These are phyloP conservation scores for Salvia rosmarinus DNA, from an alignment of 257 asterid species.

Conservation along the genomic window DNA sequence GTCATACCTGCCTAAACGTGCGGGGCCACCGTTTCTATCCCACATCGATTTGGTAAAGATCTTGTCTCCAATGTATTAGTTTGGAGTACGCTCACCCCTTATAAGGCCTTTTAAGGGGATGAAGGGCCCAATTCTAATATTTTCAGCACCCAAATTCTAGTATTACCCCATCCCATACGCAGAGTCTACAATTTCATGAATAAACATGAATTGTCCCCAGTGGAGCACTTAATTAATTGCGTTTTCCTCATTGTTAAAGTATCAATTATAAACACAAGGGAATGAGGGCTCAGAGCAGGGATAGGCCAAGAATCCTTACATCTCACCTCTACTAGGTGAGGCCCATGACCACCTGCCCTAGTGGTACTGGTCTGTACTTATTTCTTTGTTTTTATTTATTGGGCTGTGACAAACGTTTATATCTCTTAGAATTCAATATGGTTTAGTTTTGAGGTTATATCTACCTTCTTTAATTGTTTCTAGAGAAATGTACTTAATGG, in stretches of 20 bases:
- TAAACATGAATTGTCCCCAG: not conserved
- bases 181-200: not conserved
- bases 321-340: not conserved
- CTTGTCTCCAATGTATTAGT: no score
- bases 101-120: no score
- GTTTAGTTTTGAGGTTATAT: not conserved
- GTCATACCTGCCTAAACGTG: no score
- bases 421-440: not conserved
- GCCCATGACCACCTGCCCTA: not conserved
- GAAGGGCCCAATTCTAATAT: no score
- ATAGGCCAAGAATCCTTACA: not conserved
- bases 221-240: constrained; percentile 5
- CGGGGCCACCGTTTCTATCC: no score
- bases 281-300: constrained; percentile 8
- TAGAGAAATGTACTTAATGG: not conserved
- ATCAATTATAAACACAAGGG: not conserved
- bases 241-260: not conserved
- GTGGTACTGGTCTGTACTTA: constrained; percentile 8
- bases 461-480: not conserved
- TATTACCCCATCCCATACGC: not conserved
- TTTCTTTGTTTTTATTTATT: constrained; percentile 10
- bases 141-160: constrained; percentile 14
- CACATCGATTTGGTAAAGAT: no score
- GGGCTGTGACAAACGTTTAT: not conserved
- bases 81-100: no score